These are phyloP conservation scores for Massariosphaeria phaeospora DNA, from an alignment of 495 filamentous ascomycete genomes.

Conservation along the genomic window DNA sequence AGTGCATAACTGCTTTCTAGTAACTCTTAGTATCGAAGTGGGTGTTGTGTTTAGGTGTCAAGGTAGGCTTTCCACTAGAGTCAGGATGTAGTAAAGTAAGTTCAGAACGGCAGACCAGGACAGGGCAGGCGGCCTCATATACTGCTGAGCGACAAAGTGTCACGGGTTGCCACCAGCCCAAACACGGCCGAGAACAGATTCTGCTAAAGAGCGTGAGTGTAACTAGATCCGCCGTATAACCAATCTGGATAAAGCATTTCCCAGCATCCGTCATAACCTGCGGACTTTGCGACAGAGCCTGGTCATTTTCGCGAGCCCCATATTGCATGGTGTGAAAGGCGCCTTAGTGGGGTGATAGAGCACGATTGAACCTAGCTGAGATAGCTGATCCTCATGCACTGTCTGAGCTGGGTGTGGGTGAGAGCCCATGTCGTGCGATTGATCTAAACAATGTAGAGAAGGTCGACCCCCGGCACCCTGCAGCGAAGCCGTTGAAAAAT, in stretches of 20 bases:
- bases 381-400: no score
- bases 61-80: not conserved
- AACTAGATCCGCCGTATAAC: constrained; percentile 26
- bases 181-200: not conserved
- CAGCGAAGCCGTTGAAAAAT: constrained; percentile 16
- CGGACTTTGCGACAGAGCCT: constrained; percentile 10
- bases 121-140: constrained; percentile 25
- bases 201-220: not conserved
- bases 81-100: constrained; percentile 6
- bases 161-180: constrained; percentile 21
- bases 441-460: not conserved
- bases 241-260: constrained; percentile 33
- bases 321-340: constrained; percentile 24
- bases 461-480: constrained; percentile 1
- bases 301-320: not conserved
- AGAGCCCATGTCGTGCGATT: constrained; percentile 4
- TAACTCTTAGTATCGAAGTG: constrained; percentile 3
- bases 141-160: constrained; percentile 14
- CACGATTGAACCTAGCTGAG: no score
- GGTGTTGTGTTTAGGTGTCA: not conserved
- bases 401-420: not conserved
- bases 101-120: constrained; percentile 4
- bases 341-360: constrained; percentile 13
- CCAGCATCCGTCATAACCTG: constrained; percentile 28
- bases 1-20: constrained; percentile 14